Evolutionary conservation across 495 filamentous ascomycete genomes (phyloP).

Genomic region (Penicillium parvum): DNA sequence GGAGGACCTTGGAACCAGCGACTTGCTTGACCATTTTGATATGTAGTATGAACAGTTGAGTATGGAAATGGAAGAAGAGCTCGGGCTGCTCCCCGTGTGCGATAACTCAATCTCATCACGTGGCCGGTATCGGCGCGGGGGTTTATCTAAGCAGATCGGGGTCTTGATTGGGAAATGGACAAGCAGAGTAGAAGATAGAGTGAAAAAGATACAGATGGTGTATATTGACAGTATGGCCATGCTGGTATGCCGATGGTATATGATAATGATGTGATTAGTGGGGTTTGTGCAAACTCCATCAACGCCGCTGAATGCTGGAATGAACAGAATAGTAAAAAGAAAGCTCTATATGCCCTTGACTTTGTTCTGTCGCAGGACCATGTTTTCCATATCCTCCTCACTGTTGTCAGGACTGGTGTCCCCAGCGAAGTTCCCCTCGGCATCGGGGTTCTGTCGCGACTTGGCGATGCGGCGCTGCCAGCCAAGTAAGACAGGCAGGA

Average conservation of each 20-base stretch:
- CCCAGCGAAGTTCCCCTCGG: constrained; percentile 42
- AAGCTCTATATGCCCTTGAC: constrained; percentile 28
- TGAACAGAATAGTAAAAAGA: constrained; percentile 5
- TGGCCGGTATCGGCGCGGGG: constrained; percentile 27
- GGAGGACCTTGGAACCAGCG: constrained; percentile 56
- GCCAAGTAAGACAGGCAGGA: constrained; percentile 83
- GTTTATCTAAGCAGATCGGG: constrained; percentile 12
- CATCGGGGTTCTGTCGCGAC: constrained; percentile 37
- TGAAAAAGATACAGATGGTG: no score
- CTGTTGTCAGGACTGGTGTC: constrained; percentile 25
- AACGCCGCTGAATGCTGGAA: constrained; percentile 20
- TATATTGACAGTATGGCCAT: constrained; percentile 4
- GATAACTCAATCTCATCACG: constrained; percentile 24
- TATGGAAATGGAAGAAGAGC: constrained; percentile 8
- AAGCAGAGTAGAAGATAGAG: not conserved
- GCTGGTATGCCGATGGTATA: constrained; percentile 13
- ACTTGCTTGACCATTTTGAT: constrained; percentile 35
- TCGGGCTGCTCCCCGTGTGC: constrained; percentile 2
- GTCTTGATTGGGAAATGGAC: not conserved
- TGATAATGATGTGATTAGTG: constrained; percentile 5
- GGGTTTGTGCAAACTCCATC: constrained; percentile 11
- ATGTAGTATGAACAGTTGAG: constrained; percentile 13
- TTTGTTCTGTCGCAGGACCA: constrained; percentile 23
- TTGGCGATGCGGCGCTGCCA: constrained; percentile 74
- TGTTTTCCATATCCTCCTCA: constrained; percentile 22